Evolutionary conservation across 169 alveolate species (phyloP).

Genomic region (Eimeria sp.): DNA sequence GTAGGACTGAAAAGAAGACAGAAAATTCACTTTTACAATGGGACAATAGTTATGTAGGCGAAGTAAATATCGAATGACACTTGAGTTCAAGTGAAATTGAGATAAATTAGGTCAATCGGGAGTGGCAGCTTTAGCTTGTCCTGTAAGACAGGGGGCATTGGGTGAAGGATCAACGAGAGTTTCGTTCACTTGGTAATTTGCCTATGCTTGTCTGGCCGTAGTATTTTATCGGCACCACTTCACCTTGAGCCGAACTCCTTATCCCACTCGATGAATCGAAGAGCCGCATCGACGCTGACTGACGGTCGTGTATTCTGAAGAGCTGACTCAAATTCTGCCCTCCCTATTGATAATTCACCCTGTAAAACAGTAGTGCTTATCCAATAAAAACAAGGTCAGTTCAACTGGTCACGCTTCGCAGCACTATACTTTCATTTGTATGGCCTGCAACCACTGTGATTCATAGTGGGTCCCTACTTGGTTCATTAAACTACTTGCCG

Average conservation of each 20-base stretch:
- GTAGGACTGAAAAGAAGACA: not conserved
- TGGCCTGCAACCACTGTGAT: not conserved
- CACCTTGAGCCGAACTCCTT: constrained; percentile 30
- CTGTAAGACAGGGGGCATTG: not conserved
- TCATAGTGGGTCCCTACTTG: not conserved
- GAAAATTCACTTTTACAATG: too few relatives aligned
- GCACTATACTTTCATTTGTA: not conserved
- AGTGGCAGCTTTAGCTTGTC: not conserved
- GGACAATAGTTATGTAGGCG: not conserved
- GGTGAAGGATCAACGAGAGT: not conserved
- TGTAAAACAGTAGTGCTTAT: not conserved
- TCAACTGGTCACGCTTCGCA: not conserved
- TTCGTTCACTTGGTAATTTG: not conserved
- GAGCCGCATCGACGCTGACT: constrained; percentile 22
- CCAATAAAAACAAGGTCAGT: not conserved
- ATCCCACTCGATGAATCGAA: constrained; percentile 34
- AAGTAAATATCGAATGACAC: not conserved
- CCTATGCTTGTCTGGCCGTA: too few relatives aligned
- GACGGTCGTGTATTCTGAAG: constrained; percentile 42
- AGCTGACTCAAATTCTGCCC: constrained; percentile 44
- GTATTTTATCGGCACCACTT: not conserved
- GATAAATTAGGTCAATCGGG: not conserved
- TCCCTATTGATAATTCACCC: constrained; percentile 13
- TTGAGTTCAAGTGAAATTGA: not conserved
- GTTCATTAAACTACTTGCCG: not conserved